A percentile compares a stretch with the other conserved stretches of the same genome.
phyloP scores from a whole-genome alignment of 495 filamentous ascomycete genomes.

The Neurospora pannonica region DNA sequence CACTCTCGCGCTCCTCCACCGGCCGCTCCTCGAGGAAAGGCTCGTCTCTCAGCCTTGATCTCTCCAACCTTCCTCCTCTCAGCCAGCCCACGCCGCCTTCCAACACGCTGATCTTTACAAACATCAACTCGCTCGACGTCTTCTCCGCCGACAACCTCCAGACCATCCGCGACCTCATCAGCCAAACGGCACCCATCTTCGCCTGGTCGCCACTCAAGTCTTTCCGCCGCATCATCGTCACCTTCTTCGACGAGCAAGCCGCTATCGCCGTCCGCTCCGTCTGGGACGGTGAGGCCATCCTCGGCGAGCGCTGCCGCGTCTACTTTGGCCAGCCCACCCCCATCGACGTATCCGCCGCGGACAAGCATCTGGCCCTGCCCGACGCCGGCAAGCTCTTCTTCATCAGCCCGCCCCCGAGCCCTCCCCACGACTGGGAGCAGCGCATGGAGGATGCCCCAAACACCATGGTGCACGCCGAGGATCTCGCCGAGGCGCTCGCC shows the following conservation, averaged over 20 bases:
- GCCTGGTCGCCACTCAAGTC: constrained; percentile 88
- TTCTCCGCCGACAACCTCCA: constrained; percentile 72
- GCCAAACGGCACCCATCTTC: constrained; percentile 59
- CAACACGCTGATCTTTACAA: constrained; percentile 91
- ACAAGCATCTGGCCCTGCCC: constrained; percentile 69
- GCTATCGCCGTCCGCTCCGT: constrained; percentile 63
- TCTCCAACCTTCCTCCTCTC: constrained; percentile 70
- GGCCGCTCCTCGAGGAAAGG: constrained; percentile 27
- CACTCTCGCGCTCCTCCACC: constrained; percentile 23
- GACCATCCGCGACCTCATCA: constrained; percentile 64
- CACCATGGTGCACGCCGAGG: constrained; percentile 83
- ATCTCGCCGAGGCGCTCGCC: constrained; percentile 71
- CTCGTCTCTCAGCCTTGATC: constrained; percentile 65
- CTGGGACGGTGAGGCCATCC: constrained; percentile 60
- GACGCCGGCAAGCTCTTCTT: constrained; percentile 90
- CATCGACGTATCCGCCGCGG: constrained; percentile 30
- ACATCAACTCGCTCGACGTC: constrained; percentile 66
- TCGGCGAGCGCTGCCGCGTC: constrained; percentile 63
- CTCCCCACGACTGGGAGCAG: constrained; percentile 90
- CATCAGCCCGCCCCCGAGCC: constrained; percentile 85
- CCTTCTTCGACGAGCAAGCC: constrained; percentile 64
- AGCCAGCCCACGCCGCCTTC: constrained; percentile 72
- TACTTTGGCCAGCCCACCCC: constrained; percentile 84
- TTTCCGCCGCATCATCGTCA: constrained; percentile 83
- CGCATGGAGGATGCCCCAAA: constrained; percentile 86